Evolutionary conservation across 202 grass and related monocot genomes (phyloP).

Genomic region (Saccharum hybrid): DNA sequence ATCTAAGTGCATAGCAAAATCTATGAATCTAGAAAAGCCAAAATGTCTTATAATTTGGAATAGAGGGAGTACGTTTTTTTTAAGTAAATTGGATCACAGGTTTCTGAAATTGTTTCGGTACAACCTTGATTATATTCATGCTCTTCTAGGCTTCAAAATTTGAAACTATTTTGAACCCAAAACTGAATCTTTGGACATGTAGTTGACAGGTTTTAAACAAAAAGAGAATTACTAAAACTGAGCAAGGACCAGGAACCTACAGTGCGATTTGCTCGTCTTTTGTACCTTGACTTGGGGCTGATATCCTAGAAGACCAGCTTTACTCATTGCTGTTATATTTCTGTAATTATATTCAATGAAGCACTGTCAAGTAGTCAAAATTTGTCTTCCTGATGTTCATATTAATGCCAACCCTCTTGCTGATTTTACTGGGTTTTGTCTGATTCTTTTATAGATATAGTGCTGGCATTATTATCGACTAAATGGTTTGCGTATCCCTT

Average conservation of each 20-base stretch:
- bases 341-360: neutral
- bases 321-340: constrained; percentile 10
- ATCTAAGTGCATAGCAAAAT: no score
- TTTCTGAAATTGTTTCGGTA: neutral
- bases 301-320: neutral
- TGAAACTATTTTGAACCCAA: neutral
- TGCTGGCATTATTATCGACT: neutral
- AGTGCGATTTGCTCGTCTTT: constrained; percentile 4
- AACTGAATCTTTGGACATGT: neutral
- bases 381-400: neutral
- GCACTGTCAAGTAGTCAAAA: neutral
- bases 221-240: neutral
- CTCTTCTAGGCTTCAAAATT: neutral
- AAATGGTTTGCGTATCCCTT: neutral
- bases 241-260: neutral
- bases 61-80: neutral
- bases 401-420: neutral
- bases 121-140: neutral
- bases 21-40: no score
- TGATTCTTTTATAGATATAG: constrained; percentile 11
- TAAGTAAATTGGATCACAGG: constrained; percentile 3
- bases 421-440: neutral
- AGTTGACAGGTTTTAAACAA: constrained; percentile 3
- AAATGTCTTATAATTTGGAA: no score
- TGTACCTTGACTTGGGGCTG: neutral